Base-by-base conservation (phyloP, 441 rosid genomes). In the Populus hybrid region DNA sequence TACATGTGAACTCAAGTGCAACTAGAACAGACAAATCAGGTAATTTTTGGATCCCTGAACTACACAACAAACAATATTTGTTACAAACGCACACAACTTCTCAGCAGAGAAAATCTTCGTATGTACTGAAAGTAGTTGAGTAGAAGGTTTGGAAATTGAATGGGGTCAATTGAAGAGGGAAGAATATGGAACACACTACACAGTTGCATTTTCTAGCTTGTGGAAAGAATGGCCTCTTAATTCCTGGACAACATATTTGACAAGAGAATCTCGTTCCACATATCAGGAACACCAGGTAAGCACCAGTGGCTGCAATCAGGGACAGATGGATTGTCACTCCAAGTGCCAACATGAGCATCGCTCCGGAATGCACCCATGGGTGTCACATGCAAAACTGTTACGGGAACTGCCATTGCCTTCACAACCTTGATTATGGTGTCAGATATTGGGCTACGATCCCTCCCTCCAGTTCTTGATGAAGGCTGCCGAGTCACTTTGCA, bases 301-400 rank as follows among this genome's bases (percentile, higher is more conserved):
- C 93, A 91, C 93, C 91, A 90, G 69, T 88, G 92, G 86, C 90
- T 87, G 78, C 92, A 89, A 79, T 89, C 94, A n/a, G 92, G 86
- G 69, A 91, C 89, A 1, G 81, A 81, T 1, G 88, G 91, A 80
- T 87, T 87, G 66, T 88, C 90, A 23, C 90, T 87, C 91, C 93
- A 89, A 21, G 71, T 71, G 21, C 92, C 95, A 0, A 91, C 92
- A 74, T 91, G 92, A 5, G 90, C 92, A 36, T 89, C 95, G 11
- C 87, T 82, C 75, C 93, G 85, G 78, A 74, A 86, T 64, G 93
- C 90, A 12, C 90, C 92, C 95, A 91, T 88, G 0, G 84, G 88
- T 6, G 93, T 91, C 40, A 89, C 95, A 68, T 88, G 91, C 70
- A 91, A 79, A 67, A 80, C 88, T 20, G 76, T 86, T 11, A 83